A percentile compares a stretch with the other conserved stretches of the same genome.
Conservation (phyloP, 768 basidiomycete genomes). For the Lactarius hatsudake region DNA sequence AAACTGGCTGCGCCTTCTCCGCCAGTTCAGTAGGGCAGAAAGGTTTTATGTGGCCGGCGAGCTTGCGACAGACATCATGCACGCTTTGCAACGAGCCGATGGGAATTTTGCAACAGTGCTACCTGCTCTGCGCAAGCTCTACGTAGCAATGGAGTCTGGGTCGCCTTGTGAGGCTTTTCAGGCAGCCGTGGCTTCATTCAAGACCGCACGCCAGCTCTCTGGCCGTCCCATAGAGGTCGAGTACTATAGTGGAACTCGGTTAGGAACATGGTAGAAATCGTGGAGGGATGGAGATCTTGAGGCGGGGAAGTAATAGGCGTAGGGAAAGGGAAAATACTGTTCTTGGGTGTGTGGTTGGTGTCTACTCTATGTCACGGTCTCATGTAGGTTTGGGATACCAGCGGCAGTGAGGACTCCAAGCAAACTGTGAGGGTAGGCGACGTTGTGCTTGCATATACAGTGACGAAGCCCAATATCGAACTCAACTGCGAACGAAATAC, state of each 20-base stretch:
- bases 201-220: not conserved
- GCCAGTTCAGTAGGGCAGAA: not conserved
- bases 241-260: not conserved
- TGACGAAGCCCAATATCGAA: too few species aligned
- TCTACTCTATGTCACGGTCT: too few species aligned
- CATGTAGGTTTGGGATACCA: too few species aligned
- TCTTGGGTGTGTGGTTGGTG: too few species aligned
- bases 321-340: too few species aligned
- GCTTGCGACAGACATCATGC: not conserved
- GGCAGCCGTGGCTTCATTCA: not conserved
- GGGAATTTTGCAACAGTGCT: not conserved
- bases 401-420: too few species aligned
- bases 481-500: too few species aligned
- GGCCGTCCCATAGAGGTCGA: not conserved
- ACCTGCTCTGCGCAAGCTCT: not conserved
- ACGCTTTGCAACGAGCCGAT: not conserved
- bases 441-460: too few species aligned
- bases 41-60: not conserved
- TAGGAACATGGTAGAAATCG: too few species aligned
- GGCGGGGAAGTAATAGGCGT: too few species aligned
- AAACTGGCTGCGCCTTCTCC: not conserved
- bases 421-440: too few species aligned
- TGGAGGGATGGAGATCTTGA: too few species aligned
- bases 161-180: not conserved
- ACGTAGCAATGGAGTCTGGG: not conserved